phyloP scores from a whole-genome alignment of 176 grass and related monocot species.

The Oryza officinalis region DNA sequence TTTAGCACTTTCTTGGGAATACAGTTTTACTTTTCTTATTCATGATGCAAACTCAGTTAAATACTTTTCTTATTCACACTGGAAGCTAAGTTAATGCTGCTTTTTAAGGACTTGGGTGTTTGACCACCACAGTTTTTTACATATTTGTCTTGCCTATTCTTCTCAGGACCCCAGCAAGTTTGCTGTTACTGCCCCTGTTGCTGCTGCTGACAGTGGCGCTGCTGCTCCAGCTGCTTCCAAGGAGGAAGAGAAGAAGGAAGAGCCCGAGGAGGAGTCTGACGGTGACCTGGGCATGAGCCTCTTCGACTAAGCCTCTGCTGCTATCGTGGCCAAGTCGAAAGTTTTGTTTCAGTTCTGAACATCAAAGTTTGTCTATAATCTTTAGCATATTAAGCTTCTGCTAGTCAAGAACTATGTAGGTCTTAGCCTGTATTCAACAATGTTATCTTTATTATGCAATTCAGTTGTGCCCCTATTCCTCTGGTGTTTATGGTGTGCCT shows the following conservation, averaged over 20 bases:
- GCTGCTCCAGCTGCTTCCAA: constrained; percentile 34
- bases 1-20: not conserved
- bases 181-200: constrained; percentile 41
- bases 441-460: not conserved
- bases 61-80: no score
- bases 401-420: constrained; percentile 1
- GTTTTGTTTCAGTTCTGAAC: constrained; percentile 31
- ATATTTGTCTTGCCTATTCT: not conserved
- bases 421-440: not conserved
- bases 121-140: not conserved
- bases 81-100: not conserved
- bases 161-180: constrained; percentile 81
- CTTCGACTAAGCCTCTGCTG: no score
- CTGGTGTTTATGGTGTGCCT: not conserved
- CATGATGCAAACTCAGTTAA: no score
- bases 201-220: constrained; percentile 38
- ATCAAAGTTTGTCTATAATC: not conserved
- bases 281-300: no score
- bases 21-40: not conserved
- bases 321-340: not conserved
- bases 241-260: constrained; percentile 67
- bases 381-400: not conserved
- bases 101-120: not conserved
- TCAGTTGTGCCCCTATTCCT: not conserved
- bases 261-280: constrained; percentile 57